phyloP scores from a whole-genome alignment of 176 grass and related monocot species.

The Calamus simplicifolius region DNA sequence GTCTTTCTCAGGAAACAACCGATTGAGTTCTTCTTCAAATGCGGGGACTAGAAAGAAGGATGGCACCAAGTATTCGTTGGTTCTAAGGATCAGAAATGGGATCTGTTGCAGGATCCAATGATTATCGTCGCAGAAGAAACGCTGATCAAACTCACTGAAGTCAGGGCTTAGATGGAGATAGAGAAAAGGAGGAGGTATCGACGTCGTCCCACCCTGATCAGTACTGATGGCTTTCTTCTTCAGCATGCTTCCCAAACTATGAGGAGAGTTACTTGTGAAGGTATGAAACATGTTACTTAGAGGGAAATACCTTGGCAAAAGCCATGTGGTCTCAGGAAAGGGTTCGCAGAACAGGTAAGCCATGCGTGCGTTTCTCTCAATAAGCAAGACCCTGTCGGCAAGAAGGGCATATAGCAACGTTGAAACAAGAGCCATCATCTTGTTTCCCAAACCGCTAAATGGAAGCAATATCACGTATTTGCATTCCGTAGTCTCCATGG shows the following conservation, averaged over 20 bases:
- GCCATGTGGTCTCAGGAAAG: conserved; percentile 65
- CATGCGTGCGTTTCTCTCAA: conserved; percentile 27
- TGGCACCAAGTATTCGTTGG: conserved; percentile 62
- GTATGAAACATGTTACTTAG: conserved; percentile 32
- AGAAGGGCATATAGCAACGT: conserved; percentile 86
- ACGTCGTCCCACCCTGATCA: neutral
- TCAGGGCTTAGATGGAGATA: conserved; percentile 51
- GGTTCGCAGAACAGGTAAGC: conserved; percentile 70
- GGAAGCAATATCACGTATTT: conserved; percentile 58
- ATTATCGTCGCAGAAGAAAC: conserved; percentile 60
- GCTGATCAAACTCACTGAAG: conserved; percentile 11
- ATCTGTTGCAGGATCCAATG: conserved; percentile 48
- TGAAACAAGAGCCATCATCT: conserved; percentile 50
- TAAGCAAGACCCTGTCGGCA: conserved; percentile 52
- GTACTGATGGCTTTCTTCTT: neutral
- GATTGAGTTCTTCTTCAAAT: conserved; percentile 40
- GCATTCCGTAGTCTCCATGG: conserved; percentile 22
- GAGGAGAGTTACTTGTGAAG: conserved; percentile 26
- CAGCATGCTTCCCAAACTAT: conserved; percentile 50
- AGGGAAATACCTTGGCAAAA: conserved; percentile 45
- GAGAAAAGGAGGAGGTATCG: conserved; percentile 36
- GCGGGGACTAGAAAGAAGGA: conserved; percentile 44
- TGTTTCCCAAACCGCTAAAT: conserved; percentile 62
- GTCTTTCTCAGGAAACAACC: conserved; percentile 56
- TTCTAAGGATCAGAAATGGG: conserved; percentile 65